A percentile compares a stretch with the other conserved stretches of the same genome.
phyloP scores from a whole-genome alignment of 2,329 filamentous ascomycete genomes.

The Verticillium albo-atrum region DNA sequence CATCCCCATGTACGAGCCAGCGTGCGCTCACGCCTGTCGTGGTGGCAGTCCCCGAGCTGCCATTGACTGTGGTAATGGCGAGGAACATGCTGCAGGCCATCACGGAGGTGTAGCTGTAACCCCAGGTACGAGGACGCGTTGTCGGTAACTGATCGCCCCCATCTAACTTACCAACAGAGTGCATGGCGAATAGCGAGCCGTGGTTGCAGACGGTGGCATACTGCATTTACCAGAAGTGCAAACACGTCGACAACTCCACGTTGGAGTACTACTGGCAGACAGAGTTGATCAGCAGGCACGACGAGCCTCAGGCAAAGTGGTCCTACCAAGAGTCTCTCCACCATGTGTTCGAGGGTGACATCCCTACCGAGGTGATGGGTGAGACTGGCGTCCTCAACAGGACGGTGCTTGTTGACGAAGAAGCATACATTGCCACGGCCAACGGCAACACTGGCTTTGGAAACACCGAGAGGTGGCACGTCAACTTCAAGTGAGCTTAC shows the following conservation, averaged over 20 bases:
- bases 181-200: conserved; percentile 11
- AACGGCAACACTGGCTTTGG: conserved; percentile 9
- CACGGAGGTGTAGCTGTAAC: conserved; percentile 1
- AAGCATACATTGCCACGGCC: conserved; percentile 3
- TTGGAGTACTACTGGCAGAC: conserved; percentile 1
- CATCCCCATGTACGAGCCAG: conserved; percentile 24
- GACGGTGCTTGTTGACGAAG: conserved; percentile 7
- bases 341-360: not conserved
- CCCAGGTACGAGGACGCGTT: not conserved
- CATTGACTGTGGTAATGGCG: not conserved
- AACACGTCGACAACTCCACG: not conserved
- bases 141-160: not conserved
- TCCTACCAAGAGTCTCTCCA: conserved; percentile 8
- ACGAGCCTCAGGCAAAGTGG: conserved; percentile 3
- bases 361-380: not conserved
- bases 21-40: conserved; percentile 30
- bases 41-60: not conserved
- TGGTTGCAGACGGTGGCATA: conserved; percentile 16
- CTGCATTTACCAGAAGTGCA: conserved; percentile 14
- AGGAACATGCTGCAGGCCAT: conserved; percentile 1
- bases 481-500: not conserved
- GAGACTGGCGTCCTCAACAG: conserved; percentile 6
- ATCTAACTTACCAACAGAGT: conserved; percentile 3
- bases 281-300: not conserved
- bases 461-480: conserved; percentile 1